These are phyloP conservation scores for Glaciozyma antarctica DNA, from an alignment of 768 basidiomycete genomes.

Conservation along the genomic window DNA sequence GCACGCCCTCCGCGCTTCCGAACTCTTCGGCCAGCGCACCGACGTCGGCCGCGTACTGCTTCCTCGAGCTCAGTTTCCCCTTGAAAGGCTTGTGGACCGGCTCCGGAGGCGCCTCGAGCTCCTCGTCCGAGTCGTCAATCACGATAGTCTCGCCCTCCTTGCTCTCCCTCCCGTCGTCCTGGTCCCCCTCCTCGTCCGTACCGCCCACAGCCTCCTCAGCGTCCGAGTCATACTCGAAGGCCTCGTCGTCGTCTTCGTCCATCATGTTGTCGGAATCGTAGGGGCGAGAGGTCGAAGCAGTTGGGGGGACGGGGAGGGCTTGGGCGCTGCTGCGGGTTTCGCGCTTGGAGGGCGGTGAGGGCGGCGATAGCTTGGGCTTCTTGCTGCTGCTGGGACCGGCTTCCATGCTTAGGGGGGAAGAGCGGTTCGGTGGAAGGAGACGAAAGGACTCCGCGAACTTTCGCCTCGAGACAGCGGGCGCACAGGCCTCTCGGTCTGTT, in stretches of 20 bases:
- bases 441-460: background rate
- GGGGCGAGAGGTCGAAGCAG: background rate
- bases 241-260: background rate
- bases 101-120: background rate
- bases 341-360: no score
- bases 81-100: background rate
- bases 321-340: background rate
- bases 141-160: background rate
- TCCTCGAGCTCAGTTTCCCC: slow-evolving; percentile 25
- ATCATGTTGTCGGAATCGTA: background rate
- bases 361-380: background rate
- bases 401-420: background rate
- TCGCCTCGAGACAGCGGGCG: background rate
- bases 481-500: background rate
- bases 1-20: background rate
- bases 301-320: background rate
- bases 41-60: slow-evolving; percentile 23
- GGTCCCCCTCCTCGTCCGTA: background rate
- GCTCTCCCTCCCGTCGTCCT: background rate
- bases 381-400: background rate
- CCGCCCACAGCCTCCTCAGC: background rate
- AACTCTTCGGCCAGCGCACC: background rate
- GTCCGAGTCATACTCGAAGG: slow-evolving; percentile 10
- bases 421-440: background rate
- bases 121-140: slow-evolving; percentile 6